Conservation (phyloP, 169 alveolate genomes). For the Cryptosporidium sp. region DNA sequence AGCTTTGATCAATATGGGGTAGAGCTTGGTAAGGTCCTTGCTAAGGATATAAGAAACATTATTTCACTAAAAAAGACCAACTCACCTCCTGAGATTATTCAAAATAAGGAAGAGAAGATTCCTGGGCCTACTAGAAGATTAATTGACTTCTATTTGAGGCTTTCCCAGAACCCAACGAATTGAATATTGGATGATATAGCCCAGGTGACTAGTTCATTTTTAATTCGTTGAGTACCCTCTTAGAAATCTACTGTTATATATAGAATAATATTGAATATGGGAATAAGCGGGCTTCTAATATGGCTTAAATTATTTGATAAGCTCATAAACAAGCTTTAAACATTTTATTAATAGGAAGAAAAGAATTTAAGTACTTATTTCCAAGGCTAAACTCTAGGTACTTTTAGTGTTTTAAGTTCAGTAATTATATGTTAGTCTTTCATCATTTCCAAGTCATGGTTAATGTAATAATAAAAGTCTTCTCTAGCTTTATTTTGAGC, state of each 20-base stretch:
- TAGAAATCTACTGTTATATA: no score
- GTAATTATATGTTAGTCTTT: not conserved
- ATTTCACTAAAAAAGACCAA: constrained; percentile 28
- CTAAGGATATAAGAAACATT: constrained; percentile 82
- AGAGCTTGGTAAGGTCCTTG: constrained; percentile 91
- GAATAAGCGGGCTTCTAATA: not conserved
- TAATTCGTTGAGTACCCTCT: no score
- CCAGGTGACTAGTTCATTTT: no score
- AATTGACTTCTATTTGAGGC: constrained; percentile 37
- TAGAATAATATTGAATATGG: no score
- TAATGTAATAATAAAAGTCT: constrained; percentile 44
- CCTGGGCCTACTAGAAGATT: constrained; percentile 77
- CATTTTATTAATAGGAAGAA: no score
- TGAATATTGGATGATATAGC: not conserved
- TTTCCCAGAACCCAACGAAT: not conserved
- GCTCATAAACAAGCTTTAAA: no score
- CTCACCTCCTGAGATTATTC: constrained; percentile 54
- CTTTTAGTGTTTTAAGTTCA: not conserved
- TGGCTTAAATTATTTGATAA: not conserved
- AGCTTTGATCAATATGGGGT: constrained; percentile 99
- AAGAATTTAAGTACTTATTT: not conserved
- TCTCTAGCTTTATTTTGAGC: constrained; percentile 67
- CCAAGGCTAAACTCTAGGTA: not conserved
- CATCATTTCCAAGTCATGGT: constrained; percentile 44
- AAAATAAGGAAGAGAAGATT: constrained; percentile 55